phyloP scores from a whole-genome alignment of 805 yeast species.

The Candida palmyrensis region DNA sequence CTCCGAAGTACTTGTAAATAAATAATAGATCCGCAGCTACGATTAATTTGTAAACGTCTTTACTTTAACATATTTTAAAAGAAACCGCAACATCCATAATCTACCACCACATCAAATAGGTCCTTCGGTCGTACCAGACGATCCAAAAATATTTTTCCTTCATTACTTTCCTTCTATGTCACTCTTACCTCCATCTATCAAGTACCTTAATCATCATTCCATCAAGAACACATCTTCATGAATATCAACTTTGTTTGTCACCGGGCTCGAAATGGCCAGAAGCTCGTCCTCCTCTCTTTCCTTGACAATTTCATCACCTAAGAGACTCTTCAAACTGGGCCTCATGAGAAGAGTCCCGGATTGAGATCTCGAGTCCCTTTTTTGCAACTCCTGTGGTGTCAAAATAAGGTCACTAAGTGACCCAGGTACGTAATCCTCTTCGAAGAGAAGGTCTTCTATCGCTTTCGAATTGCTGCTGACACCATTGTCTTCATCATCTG shows the following conservation, averaged over 20 bases:
- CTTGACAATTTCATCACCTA: constrained; percentile 5
- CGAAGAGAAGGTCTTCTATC: constrained; percentile 30
- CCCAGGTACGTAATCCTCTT: constrained; percentile 79
- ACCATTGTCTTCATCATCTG: constrained; percentile 31
- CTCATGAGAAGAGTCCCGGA: constrained; percentile 36
- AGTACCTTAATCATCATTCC: constrained; percentile 20
- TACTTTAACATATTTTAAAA: too few species aligned
- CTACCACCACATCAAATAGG: too few species aligned
- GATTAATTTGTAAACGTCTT: too few species aligned
- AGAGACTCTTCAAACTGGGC: constrained; percentile 19
- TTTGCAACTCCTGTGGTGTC: constrained; percentile 70
- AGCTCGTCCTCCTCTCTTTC: constrained; percentile 1
- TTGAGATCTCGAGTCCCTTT: constrained; percentile 62
- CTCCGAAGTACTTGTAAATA: neutral
- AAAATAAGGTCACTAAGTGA: constrained; percentile 68
- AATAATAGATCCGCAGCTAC: neutral
- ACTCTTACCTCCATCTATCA: neutral
- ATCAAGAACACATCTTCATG: constrained; percentile 34
- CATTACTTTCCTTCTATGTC: neutral
- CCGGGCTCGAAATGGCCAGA: constrained; percentile 1
- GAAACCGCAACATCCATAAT: too few species aligned
- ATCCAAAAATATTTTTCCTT: constrained; percentile 1
- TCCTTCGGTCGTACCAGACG: too few species aligned
- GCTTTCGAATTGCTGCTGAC: constrained; percentile 13
- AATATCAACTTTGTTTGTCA: constrained; percentile 4